Conservation (phyloP, 352 stramenopile species). For the Bremia lactucae region DNA sequence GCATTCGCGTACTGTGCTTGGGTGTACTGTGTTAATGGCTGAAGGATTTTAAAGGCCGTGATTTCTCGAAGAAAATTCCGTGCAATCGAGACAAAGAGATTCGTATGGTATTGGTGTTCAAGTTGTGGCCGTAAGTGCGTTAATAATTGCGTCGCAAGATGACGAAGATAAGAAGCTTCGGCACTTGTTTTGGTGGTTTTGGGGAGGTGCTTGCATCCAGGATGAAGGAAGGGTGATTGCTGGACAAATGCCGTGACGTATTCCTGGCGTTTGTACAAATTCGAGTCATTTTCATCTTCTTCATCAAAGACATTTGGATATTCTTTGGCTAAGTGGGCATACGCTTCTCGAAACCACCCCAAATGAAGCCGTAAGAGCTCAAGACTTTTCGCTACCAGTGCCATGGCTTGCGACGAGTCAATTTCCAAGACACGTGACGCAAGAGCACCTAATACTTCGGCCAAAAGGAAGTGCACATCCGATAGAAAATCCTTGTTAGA, state of each 20-base stretch:
- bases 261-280: slow-evolving; percentile 42
- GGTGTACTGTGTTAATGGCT: slow-evolving; percentile 57
- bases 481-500: slow-evolving; percentile 53
- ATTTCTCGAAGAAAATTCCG: slow-evolving; percentile 56
- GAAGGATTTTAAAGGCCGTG: slow-evolving; percentile 50
- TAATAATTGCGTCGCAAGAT: slow-evolving; percentile 54
- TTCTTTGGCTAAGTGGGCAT: slow-evolving; percentile 50
- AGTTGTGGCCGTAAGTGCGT: slow-evolving; percentile 59
- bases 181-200: slow-evolving; percentile 19
- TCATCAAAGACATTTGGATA: slow-evolving; percentile 48
- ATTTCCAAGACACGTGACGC: slow-evolving; percentile 51
- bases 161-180: slow-evolving; percentile 51
- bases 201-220: slow-evolving; percentile 26
- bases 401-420: slow-evolving; percentile 55
- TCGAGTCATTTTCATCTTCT: slow-evolving; percentile 38
- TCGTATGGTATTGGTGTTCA: slow-evolving; percentile 32
- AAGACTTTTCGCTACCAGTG: slow-evolving; percentile 43
- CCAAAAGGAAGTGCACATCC: slow-evolving; percentile 55
- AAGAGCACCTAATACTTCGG: slow-evolving; percentile 47
- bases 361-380: slow-evolving; percentile 64
- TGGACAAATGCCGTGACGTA: slow-evolving; percentile 48
- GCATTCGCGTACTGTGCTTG: slow-evolving; percentile 65
- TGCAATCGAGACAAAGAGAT: slow-evolving; percentile 57
- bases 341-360: slow-evolving; percentile 71
- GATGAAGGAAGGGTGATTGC: slow-evolving; percentile 51